Base-by-base conservation (phyloP, 1,139 yeast genomes). In the Zygosaccharomyces sapae region DNA sequence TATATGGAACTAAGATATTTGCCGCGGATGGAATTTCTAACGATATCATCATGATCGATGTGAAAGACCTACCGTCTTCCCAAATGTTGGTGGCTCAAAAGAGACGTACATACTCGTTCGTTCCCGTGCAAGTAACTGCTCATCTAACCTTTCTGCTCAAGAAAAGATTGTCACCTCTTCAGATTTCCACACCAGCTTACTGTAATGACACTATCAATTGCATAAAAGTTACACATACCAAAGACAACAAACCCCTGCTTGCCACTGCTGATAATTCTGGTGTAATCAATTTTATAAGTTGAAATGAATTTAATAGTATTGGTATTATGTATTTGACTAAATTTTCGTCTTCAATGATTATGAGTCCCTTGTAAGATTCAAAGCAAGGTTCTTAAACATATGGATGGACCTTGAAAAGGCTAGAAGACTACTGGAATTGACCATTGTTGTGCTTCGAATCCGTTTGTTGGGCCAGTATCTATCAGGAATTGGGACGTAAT, bases 221-320 rank as follows among this genome's bases (percentile, higher is more conserved):
- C 2, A 49, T 58, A 3, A 43, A 48, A 3, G 22, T 54, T 0
- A 44, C 48, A 1, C 41, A 41, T 16, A 24, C 45, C 3, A 40
- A 41, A 3, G 45, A 47, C n/a, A 37, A 37, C 10, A 40, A 43
- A 12, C 46, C 47, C 12, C 33, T 54, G 5, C 36, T 60, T 3
- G 35, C 60, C 5, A 48, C 59, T 8, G 53, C 55, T 5, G 62
- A 60, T 39, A 56, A 55, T 38, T 54, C 60, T 9, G 62, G 62
- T 4, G 37, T 54, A 2, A 52, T 60, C 5, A 56, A 49, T 42
- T 33, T 52, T 31, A 47, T 49, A 18, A 44, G 37, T 27, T 49
- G 43, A 45, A 19, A 20, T n/a, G 7, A 27, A 33, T 33, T 30
- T 4, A 24, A 37, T 24, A 42, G 18, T 37, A 36, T 25, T 18